phyloP scores from a whole-genome alignment of 2,329 filamentous ascomycete species.

The Erysiphe neolycopersici region DNA sequence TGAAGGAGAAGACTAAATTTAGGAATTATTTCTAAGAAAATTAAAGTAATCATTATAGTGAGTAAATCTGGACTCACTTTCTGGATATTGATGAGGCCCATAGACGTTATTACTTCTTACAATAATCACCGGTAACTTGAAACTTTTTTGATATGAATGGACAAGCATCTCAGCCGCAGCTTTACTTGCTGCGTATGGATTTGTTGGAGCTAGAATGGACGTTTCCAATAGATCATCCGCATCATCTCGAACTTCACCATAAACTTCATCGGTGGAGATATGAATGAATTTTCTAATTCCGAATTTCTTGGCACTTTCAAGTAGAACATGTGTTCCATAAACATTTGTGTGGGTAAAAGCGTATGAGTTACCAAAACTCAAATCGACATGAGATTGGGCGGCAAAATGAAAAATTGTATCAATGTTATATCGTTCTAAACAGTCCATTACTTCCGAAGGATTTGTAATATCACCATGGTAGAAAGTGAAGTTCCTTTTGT shows the following conservation, averaged over 20 bases:
- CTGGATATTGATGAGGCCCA: constrained; percentile 59
- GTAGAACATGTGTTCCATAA: constrained; percentile 56
- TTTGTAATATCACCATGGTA: constrained; percentile 57
- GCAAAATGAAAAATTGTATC: constrained; percentile 68
- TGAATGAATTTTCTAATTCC: constrained; percentile 51
- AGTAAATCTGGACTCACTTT: constrained; percentile 29
- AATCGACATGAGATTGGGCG: constrained; percentile 61
- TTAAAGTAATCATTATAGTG: neutral
- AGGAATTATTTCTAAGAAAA: constrained; percentile 45
- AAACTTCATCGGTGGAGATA: constrained; percentile 66
- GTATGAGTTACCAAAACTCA: constrained; percentile 63
- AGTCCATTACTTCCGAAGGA: constrained; percentile 39
- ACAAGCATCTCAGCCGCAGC: constrained; percentile 66
- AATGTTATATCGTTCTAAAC: constrained; percentile 42
- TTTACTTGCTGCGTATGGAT: constrained; percentile 59
- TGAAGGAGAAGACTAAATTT: constrained; percentile 54
- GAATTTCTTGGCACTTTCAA: constrained; percentile 50
- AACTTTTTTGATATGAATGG: constrained; percentile 65
- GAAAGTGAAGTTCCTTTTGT: constrained; percentile 47
- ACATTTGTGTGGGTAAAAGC: constrained; percentile 62
- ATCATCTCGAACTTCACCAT: constrained; percentile 50
- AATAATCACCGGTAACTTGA: constrained; percentile 55
- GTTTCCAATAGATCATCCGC: constrained; percentile 46
- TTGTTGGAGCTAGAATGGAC: constrained; percentile 52
- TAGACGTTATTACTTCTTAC: constrained; percentile 69